phyloP scores from a whole-genome alignment of 371 early-diverging fungal species.

The Coelomomyces lativittatus region DNA sequence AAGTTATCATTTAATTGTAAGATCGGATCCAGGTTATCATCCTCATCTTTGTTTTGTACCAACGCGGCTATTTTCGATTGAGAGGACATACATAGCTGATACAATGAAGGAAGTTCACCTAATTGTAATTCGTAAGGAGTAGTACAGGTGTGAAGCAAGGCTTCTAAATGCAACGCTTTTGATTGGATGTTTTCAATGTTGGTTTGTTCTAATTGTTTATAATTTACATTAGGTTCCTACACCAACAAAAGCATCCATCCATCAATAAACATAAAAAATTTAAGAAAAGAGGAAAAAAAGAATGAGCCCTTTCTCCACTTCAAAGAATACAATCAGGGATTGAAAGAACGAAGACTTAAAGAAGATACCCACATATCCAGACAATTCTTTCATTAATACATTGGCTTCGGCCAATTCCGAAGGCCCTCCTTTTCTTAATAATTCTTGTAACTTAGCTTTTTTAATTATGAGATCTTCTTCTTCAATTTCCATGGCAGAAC shows the following conservation, averaged over 20 bases:
- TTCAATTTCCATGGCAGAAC: constrained; percentile 78
- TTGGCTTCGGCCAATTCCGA: constrained; percentile 84
- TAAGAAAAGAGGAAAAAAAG: no score
- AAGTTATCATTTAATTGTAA: constrained; percentile 1
- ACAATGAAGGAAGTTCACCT: not conserved
- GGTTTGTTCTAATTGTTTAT: no score
- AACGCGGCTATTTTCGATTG: constrained; percentile 54
- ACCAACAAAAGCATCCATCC: no score
- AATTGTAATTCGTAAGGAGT: no score
- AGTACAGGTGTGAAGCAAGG: no score
- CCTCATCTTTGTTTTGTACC: constrained; percentile 44
- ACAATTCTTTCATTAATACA: constrained; percentile 81
- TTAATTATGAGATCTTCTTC: constrained; percentile 74
- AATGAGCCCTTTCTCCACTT: no score
- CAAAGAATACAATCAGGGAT: no score
- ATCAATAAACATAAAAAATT: no score
- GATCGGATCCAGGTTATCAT: constrained; percentile 18
- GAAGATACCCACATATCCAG: constrained; percentile 71
- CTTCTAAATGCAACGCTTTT: no score
- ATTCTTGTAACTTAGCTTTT: constrained; percentile 87
- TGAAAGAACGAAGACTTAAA: not conserved
- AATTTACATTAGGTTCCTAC: no score
- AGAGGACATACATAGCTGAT: constrained; percentile 14
- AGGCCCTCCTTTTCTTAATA: constrained; percentile 77
- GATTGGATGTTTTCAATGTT: no score